Evolutionary conservation across 768 basidiomycete species (phyloP).

Genomic region (Psilocybe azurescens): DNA sequence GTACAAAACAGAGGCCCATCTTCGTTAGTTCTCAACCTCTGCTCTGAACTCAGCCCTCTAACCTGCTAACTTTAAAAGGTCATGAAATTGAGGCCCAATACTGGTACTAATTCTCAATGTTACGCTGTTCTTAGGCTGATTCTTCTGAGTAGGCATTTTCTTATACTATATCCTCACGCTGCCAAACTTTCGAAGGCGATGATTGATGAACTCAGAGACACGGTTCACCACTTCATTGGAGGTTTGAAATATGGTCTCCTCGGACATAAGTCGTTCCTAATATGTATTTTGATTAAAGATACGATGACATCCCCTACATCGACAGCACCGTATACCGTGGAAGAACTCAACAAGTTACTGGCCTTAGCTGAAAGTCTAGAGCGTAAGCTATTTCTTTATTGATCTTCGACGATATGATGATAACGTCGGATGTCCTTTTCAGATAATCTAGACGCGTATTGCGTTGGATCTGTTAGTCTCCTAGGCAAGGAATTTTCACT

Average conservation of each 20-base stretch:
- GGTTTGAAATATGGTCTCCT: slow-evolving; percentile 25
- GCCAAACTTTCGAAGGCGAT: slow-evolving; percentile 27
- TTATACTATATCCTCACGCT: slow-evolving; percentile 38
- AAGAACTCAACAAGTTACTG: slow-evolving; percentile 44
- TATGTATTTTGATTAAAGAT: slow-evolving; percentile 32
- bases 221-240: slow-evolving; percentile 41
- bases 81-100: slow-evolving; percentile 46
- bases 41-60: neutral
- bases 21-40: slow-evolving; percentile 37
- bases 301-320: slow-evolving; percentile 42
- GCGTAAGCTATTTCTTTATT: slow-evolving; percentile 29
- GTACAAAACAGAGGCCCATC: slow-evolving; percentile 39
- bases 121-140: neutral
- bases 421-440: neutral
- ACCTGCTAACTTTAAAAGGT: slow-evolving; percentile 25
- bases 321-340: slow-evolving; percentile 40
- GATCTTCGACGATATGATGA: neutral
- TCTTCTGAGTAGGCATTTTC: slow-evolving; percentile 36
- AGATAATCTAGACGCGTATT: slow-evolving; percentile 33
- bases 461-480: slow-evolving; percentile 30
- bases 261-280: neutral
- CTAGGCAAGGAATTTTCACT: slow-evolving; percentile 26
- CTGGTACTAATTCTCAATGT: slow-evolving; percentile 33
- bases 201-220: slow-evolving; percentile 42
- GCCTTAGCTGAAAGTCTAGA: slow-evolving; percentile 37